phyloP scores from a whole-genome alignment of 116 monocot species.

The Zostera marina region DNA sequence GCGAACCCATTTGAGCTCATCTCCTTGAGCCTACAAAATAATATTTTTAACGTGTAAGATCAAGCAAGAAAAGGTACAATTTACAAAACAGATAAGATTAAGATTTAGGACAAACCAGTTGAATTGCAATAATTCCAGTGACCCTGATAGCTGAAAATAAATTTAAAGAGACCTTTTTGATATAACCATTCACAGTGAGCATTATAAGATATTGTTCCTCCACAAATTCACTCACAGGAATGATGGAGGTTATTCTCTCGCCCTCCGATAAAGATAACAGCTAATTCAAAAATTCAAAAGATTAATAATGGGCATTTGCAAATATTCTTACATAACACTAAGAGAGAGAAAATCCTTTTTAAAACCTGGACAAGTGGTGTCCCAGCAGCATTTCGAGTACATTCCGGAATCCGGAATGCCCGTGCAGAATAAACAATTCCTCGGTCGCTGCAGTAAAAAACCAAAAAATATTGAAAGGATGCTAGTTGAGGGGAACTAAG shows the following conservation, averaged over 20 bases:
- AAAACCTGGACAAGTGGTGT: slow-evolving; percentile 79
- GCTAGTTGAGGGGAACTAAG: neutral
- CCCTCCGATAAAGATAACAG: slow-evolving; percentile 76
- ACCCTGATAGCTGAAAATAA: slow-evolving; percentile 82
- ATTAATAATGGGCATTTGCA: neutral
- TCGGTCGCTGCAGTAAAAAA: slow-evolving; percentile 44
- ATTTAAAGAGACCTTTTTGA: slow-evolving; percentile 90
- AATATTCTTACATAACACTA: neutral
- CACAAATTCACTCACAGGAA: slow-evolving; percentile 89
- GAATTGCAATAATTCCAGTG: slow-evolving; percentile 93
- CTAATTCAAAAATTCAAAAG: slow-evolving; percentile 15
- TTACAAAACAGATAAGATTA: slow-evolving; percentile 1
- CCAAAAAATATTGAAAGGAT: neutral
- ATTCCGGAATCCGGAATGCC: slow-evolving; percentile 90
- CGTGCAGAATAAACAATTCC: slow-evolving; percentile 92
- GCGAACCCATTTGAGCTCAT: slow-evolving; percentile 95
- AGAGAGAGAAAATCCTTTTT: neutral
- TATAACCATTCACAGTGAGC: slow-evolving; percentile 81
- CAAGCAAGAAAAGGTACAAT: neutral
- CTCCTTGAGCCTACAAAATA: slow-evolving; percentile 53
- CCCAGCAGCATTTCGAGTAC: slow-evolving; percentile 74
- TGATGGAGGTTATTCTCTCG: slow-evolving; percentile 84
- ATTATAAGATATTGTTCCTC: slow-evolving; percentile 81
- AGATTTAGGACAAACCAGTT: slow-evolving; percentile 45
- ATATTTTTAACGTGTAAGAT: neutral